Evolutionary conservation across 345 rosid species (phyloP), one percentile per base, ranked within the genome.

Genomic region (Alliaria petiolata): DNA sequence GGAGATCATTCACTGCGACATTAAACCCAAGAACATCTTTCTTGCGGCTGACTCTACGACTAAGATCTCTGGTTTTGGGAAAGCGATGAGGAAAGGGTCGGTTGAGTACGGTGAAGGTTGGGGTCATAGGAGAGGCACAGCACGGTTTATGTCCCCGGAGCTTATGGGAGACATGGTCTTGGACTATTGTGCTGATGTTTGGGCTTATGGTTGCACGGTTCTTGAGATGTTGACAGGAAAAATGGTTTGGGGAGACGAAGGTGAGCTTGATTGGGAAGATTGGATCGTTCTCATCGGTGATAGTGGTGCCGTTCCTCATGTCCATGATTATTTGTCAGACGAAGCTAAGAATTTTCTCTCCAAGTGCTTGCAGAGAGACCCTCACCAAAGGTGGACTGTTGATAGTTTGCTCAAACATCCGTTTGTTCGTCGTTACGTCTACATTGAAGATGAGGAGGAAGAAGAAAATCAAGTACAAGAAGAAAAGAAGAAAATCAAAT

Each of bases 11-110:
- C 77, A 72, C 52, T 49, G 44, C 4, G 71, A 72, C 52, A 72
- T 72, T 38, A 65, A 65, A 28, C 71, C 77, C 1, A 39, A 36
- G 19, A 65, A 65, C 65, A 65, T 72, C 59, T 55, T 72, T 17
- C 59, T 72, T 12, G 8, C 4, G 13, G 16, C 4, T 19, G 44
- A 30, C 13, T 3, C 7, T 19, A 38, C 16, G 4, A 65, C 71
- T 55, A 65, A 56, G 65, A 64, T 72, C 50, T 55, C 70, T 72
- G 76, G 70, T 63, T 63, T 63, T 6, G 70, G 70, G 9, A 72
- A 34, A 47, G 65, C 59, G 1, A 6, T 65, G n/a, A 22, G 55
- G 43, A 56, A 46, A 64, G 43, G 14, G 1, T 45, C 59, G 35
- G 3, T 9, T 45, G 77, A 64, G 43, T 56, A 45, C n/a, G 58